Conservation (phyloP, 2,329 filamentous ascomycete genomes). For the Zasmidium angulare region DNA sequence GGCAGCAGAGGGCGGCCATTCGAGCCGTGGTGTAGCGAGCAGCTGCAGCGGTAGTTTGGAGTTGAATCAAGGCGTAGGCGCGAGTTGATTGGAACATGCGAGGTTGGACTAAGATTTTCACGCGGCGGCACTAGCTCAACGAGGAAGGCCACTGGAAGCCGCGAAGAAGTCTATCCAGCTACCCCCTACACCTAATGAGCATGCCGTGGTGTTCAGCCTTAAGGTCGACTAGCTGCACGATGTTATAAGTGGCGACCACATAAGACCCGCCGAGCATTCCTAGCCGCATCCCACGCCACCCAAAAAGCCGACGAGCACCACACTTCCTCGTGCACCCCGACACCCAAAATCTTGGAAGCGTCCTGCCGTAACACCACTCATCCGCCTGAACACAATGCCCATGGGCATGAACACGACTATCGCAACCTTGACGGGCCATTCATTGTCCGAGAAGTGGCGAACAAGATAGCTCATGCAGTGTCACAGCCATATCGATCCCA, state of each 20-base stretch:
- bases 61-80: background rate
- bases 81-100: background rate
- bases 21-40: background rate
- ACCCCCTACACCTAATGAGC: background rate
- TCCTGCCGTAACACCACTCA: background rate
- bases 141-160: background rate
- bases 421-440: background rate
- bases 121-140: background rate
- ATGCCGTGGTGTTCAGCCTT: background rate
- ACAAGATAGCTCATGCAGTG: background rate
- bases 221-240: background rate
- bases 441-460: background rate
- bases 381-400: background rate
- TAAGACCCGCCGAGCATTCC: background rate
- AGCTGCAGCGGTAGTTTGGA: background rate
- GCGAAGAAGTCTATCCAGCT: background rate
- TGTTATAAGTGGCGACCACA: background rate
- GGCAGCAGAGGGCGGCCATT: background rate
- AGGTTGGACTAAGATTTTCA: background rate
- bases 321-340: background rate
- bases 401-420: background rate
- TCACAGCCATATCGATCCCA: background rate
- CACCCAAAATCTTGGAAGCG: background rate
- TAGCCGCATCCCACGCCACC: background rate
- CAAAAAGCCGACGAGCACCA: background rate